Conservation (phyloP, 306 rosid genomes). For the Spatholobus suberectus region DNA sequence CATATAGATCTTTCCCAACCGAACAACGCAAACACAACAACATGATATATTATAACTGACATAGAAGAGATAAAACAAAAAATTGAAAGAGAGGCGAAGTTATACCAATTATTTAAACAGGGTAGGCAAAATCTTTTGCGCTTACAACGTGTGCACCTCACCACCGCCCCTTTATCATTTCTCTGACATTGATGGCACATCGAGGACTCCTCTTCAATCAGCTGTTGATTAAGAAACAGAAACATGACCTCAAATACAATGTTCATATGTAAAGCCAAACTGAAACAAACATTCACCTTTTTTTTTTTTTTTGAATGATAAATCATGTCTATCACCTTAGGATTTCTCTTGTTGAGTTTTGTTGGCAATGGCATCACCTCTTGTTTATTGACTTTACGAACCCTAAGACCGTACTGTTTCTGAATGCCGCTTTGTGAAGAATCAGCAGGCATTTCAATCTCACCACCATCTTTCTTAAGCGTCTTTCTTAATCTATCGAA, state of each 20-base stretch:
- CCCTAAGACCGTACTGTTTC: not conserved
- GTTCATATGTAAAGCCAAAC: not conserved
- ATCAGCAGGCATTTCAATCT: not conserved
- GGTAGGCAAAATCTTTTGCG: slow-evolving; percentile 66
- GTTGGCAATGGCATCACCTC: not conserved
- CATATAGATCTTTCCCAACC: too few species aligned
- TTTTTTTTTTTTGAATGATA: too few species aligned
- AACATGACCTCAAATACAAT: not conserved
- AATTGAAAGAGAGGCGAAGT: not conserved
- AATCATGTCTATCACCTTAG: slow-evolving; percentile 39
- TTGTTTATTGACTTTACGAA: not conserved
- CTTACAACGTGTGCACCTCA: slow-evolving; percentile 56
- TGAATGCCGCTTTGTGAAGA: not conserved
- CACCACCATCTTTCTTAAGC: not conserved
- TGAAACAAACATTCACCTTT: slow-evolving; percentile 11
- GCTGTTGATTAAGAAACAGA: slow-evolving; percentile 42
- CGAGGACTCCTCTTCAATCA: slow-evolving; percentile 48
- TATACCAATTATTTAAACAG: slow-evolving; percentile 65
- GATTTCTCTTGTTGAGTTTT: not conserved
- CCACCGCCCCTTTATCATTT: slow-evolving; percentile 75
- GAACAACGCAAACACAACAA: too few species aligned
- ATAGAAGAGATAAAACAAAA: not conserved
- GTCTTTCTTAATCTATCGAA: too few species aligned
- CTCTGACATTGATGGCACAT: slow-evolving; percentile 96
- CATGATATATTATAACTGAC: not conserved